Conservation (phyloP, 345 rosid genomes). For the Brassica incana region DNA sequence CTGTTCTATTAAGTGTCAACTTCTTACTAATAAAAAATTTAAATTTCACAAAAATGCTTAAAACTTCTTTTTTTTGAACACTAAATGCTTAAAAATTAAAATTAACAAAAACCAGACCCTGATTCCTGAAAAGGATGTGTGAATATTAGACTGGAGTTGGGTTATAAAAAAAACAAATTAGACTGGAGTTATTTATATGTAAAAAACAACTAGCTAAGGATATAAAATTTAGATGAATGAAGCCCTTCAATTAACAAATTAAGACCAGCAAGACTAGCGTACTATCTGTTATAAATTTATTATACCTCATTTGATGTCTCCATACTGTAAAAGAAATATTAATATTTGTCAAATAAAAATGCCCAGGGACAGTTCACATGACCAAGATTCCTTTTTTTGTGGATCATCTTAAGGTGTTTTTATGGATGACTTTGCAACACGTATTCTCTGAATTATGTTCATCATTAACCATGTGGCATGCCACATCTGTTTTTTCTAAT, state of each 20-base stretch:
- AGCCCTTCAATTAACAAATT: neutral
- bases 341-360: neutral
- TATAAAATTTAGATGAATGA: neutral
- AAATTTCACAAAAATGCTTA: neutral
- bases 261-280: neutral
- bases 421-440: slow-evolving; percentile 21
- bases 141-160: neutral
- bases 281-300: neutral
- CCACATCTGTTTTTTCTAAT: neutral
- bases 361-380: slow-evolving; percentile 25
- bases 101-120: neutral
- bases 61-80: neutral
- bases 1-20: neutral
- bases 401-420: slow-evolving; percentile 26
- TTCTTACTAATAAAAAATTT: neutral
- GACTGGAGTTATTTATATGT: neutral
- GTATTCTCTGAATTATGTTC: slow-evolving; percentile 32
- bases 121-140: neutral
- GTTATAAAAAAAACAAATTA: no score
- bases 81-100: neutral
- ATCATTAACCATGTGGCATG: slow-evolving; percentile 21
- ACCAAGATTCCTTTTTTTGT: slow-evolving; percentile 31
- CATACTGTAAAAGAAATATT: neutral
- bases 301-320: neutral
- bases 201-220: neutral